These are phyloP conservation scores for Tulasnella sp. DNA, from an alignment of 768 basidiomycete genomes.

Conservation along the genomic window DNA sequence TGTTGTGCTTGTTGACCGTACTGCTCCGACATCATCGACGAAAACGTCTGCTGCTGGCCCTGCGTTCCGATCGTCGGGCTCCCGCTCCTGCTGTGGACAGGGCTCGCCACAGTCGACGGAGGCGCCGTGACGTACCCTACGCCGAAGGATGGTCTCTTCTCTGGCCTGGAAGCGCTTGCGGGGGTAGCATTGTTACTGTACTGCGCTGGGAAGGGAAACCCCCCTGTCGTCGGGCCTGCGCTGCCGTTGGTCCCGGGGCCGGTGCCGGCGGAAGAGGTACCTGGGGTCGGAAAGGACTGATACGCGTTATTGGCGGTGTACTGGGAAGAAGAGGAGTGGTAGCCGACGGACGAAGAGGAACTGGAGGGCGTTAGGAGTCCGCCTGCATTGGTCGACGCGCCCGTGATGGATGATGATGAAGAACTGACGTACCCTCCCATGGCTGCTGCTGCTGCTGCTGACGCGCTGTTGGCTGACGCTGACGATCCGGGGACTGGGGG, in stretches of 20 bases:
- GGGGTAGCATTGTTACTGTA: neutral
- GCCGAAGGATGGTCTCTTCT: slow-evolving; percentile 27
- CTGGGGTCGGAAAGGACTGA: slow-evolving; percentile 25
- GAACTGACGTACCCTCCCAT: slow-evolving; percentile 22
- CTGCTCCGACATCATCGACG: slow-evolving; percentile 37
- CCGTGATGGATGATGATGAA: slow-evolving; percentile 21
- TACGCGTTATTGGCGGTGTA: slow-evolving; percentile 8
- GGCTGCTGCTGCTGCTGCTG: neutral
- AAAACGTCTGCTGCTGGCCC: slow-evolving; percentile 41
- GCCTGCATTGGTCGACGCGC: slow-evolving; percentile 17
- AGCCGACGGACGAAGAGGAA: slow-evolving; percentile 22
- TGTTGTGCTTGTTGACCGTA: slow-evolving; percentile 36
- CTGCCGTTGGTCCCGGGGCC: neutral
- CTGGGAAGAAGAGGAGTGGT: neutral
- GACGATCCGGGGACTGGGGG: slow-evolving; percentile 16
- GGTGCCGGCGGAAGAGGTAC: slow-evolving; percentile 6
- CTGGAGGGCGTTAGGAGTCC: slow-evolving; percentile 30
- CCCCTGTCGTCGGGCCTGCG: neutral
- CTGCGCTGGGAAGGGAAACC: slow-evolving; percentile 19
- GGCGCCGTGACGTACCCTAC: slow-evolving; percentile 33
- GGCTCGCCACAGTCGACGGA: slow-evolving; percentile 25
- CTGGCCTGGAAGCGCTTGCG: neutral
- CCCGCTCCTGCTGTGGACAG: slow-evolving; percentile 30
- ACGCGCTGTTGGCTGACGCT: neutral
- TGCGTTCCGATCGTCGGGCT: slow-evolving; percentile 42